These are phyloP conservation scores for Silene noctiflora DNA, from an alignment of 179 eudicot species.

Conservation along the genomic window DNA sequence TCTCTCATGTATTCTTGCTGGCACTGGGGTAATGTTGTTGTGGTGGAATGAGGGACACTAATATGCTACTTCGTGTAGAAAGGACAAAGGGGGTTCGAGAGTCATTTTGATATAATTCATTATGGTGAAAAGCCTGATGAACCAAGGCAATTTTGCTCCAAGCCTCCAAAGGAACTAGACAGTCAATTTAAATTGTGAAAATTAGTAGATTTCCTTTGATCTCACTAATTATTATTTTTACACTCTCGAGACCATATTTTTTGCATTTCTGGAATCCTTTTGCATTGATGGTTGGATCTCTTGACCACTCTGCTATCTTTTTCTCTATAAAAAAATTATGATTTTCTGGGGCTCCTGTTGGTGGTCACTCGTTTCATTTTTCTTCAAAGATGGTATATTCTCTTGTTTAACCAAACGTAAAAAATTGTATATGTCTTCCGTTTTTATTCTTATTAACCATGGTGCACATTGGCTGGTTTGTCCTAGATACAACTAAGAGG, in stretches of 20 bases:
- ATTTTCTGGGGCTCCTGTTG: background rate
- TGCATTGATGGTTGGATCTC: background rate
- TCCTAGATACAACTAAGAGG: constrained; percentile 87
- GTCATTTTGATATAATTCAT: too few relatives aligned
- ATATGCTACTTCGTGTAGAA: too few relatives aligned
- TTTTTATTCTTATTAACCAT: constrained; percentile 4
- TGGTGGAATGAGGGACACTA: too few relatives aligned
- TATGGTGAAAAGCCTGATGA: too few relatives aligned
- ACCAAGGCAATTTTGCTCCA: too few relatives aligned
- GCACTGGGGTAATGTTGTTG: too few relatives aligned
- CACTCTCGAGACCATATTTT: background rate
- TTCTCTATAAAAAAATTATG: background rate
- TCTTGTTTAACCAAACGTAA: background rate
- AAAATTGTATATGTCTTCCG: background rate
- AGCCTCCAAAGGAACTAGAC: too few relatives aligned
- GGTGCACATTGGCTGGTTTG: background rate
- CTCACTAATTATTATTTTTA: too few relatives aligned
- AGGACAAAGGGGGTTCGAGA: too few relatives aligned
- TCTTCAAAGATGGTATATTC: background rate
- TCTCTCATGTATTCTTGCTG: too few relatives aligned
- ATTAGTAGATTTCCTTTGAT: too few relatives aligned
- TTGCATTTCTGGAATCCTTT: background rate
- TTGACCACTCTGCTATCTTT: background rate
- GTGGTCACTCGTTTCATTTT: background rate
- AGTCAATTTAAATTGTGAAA: too few relatives aligned